Conservation (phyloP, 2,329 filamentous ascomycete genomes). For the Dactylellina sp. region DNA sequence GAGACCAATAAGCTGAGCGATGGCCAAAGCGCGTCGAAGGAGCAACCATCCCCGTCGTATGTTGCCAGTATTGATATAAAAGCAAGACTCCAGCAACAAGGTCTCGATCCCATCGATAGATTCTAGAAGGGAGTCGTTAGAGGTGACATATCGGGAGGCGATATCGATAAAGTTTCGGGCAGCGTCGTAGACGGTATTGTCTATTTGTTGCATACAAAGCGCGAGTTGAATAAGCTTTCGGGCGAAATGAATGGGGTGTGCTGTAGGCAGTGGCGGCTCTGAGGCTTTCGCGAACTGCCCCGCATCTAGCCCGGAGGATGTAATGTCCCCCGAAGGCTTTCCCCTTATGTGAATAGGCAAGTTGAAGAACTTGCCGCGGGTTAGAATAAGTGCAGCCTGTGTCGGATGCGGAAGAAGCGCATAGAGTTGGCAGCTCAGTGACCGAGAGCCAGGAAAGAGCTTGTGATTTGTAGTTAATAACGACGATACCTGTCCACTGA, state of each 20-base stretch:
- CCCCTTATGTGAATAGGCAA: not conserved
- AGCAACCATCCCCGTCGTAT: conserved; percentile 12
- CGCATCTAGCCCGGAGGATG: not conserved
- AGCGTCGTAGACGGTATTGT: not conserved
- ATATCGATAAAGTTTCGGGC: conserved; percentile 58
- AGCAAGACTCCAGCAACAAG: conserved; percentile 15
- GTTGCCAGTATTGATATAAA: conserved; percentile 23
- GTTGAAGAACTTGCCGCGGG: conserved; percentile 2
- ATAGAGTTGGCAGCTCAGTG: conserved; percentile 1
- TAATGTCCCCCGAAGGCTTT: not conserved
- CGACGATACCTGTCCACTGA: not conserved
- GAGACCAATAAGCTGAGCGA: conserved; percentile 14
- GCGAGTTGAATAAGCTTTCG: conserved; percentile 17
- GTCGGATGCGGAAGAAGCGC: not conserved
- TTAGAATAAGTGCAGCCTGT: not conserved
- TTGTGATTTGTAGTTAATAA: not conserved
- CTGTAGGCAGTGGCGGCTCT: conserved; percentile 3
- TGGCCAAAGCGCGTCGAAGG: conserved; percentile 11
- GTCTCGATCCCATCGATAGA: conserved; percentile 34
- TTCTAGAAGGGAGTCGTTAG: conserved; percentile 47
- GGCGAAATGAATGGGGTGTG: conserved; percentile 20
- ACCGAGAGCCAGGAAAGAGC: not conserved
- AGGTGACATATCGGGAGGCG: conserved; percentile 57
- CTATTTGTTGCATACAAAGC: conserved; percentile 17
- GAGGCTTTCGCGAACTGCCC: not conserved